A percentile compares a stretch with the other conserved stretches of the same genome.
phyloP scores from a whole-genome alignment of 1,284 basidiomycete genomes.

The Ceratobasidium sp. region DNA sequence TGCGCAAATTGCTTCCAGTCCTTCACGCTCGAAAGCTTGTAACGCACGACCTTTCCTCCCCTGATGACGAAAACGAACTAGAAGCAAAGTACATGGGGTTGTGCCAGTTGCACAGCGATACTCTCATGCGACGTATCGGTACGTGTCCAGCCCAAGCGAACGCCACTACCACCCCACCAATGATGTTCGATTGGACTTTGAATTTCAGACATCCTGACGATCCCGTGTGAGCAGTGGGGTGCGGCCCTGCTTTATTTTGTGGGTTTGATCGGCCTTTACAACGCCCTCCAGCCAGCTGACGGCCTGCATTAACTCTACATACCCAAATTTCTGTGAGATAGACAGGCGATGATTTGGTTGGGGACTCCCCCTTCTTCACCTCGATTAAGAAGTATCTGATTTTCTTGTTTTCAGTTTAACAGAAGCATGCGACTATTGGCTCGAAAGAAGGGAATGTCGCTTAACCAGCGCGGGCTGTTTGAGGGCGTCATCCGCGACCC shows the following conservation, averaged over 20 bases:
- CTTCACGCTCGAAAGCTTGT: conserved; percentile 74
- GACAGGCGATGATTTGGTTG: conserved; percentile 82
- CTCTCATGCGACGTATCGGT: conserved; percentile 81
- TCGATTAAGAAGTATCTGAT: conserved; percentile 6
- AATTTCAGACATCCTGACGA: conserved; percentile 73
- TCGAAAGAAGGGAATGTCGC: conserved; percentile 80
- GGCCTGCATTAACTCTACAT: neutral
- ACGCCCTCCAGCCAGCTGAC: conserved; percentile 3
- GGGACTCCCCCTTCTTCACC: conserved; percentile 51
- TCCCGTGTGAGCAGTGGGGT: conserved; percentile 83
- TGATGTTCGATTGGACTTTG: neutral
- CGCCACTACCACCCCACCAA: neutral
- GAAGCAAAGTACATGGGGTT: conserved; percentile 87
- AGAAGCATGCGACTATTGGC: conserved; percentile 89
- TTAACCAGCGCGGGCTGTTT: conserved; percentile 88
- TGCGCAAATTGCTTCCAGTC: conserved; percentile 68
- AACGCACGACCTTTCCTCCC: conserved; percentile 81
- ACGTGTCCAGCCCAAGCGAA: conserved; percentile 49
- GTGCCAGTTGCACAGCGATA: conserved; percentile 64
- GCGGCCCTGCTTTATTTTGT: conserved; percentile 91
- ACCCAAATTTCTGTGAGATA: neutral
- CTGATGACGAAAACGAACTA: conserved; percentile 73
- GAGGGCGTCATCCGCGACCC: conserved; percentile 79
- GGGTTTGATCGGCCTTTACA: conserved; percentile 52
- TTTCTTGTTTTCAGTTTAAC: conserved; percentile 75